Evolutionary conservation across 2,329 filamentous ascomycete genomes (phyloP).

Genomic region (Fusarium gaditjirri): DNA sequence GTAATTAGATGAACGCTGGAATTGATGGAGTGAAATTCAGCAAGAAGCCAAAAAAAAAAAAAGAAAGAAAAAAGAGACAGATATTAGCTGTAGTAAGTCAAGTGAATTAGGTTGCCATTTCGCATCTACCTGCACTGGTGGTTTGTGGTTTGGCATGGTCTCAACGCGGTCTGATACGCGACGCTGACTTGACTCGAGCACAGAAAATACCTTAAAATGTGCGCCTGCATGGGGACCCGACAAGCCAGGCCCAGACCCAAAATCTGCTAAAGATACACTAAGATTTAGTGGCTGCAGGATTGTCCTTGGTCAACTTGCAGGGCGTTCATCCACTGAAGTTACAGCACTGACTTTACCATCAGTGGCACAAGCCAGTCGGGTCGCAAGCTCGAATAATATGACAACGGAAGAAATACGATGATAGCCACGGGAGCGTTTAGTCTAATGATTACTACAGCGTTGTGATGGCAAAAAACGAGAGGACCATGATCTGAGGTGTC

Average conservation of each 20-base stretch:
- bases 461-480: neutral
- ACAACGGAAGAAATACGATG: neutral
- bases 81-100: neutral
- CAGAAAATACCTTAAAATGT: conserved; percentile 26
- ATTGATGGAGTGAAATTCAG: neutral
- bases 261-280: conserved; percentile 32
- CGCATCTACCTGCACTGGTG: conserved; percentile 5
- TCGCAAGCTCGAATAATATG: conserved; percentile 8
- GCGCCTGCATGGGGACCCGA: conserved; percentile 5
- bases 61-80: neutral
- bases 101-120: neutral
- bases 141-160: conserved; percentile 13
- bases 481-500: conserved; percentile 7
- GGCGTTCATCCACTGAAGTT: conserved; percentile 18
- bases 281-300: conserved; percentile 29
- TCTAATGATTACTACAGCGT: neutral
- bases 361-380: conserved; percentile 3
- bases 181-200: conserved; percentile 20
- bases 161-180: conserved; percentile 36
- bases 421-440: neutral
- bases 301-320: conserved; percentile 12
- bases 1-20: neutral
- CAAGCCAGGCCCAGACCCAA: neutral
- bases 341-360: neutral
- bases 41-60: neutral